Base-by-base conservation (phyloP, 306 rosid genomes). In the Ziziphus jujuba region DNA sequence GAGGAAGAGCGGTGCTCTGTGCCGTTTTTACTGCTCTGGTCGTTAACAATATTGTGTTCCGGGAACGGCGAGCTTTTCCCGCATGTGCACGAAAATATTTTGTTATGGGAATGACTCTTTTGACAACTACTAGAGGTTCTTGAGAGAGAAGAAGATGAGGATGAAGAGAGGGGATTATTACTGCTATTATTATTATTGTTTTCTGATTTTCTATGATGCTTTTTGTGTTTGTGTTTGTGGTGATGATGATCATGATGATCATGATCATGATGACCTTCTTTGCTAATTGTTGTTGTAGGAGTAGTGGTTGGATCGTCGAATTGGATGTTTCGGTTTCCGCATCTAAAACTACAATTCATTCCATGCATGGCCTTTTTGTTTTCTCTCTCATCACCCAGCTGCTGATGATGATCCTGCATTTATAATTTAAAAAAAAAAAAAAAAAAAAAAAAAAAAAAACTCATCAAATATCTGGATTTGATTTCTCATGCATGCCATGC, bases 261-360 rank as follows among this genome's bases (percentile, higher is more conserved):
- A 40, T 61, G 25, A 61, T 33, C 25, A 59, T 59, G 48, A 34
- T 25, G 15, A 9, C 6, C 38, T 6, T 40, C 45, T 40, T 40
- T 40, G 9, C 45, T 40, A 8, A 12, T 40, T 28, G 33, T 28
- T 28, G 33, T 28, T 28, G 33, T 28, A 28, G 45, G 10, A 10
- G 45, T 9, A 40, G 45, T 40, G 13, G 45, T 10, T 40, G 14
- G 45, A 7, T 40, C 45, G 9, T 40, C 45, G 12, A 11, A 40
- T 40, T 20, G 28, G 62, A 34, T 34, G 53, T 24, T 13, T n/a
- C 52, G 70, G 10, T 67, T 61, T 9, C 71, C 54, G 49, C 52
- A 71, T 72, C 77, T 70, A 25, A 51, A 73, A 73, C 77, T 44
- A 7, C 14, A 14, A 14, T 36, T 67, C 40, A 65, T 59, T 60